Evolutionary conservation across 176 grass and related monocot genomes (phyloP).

Genomic region (Phoenix roebelenii): DNA sequence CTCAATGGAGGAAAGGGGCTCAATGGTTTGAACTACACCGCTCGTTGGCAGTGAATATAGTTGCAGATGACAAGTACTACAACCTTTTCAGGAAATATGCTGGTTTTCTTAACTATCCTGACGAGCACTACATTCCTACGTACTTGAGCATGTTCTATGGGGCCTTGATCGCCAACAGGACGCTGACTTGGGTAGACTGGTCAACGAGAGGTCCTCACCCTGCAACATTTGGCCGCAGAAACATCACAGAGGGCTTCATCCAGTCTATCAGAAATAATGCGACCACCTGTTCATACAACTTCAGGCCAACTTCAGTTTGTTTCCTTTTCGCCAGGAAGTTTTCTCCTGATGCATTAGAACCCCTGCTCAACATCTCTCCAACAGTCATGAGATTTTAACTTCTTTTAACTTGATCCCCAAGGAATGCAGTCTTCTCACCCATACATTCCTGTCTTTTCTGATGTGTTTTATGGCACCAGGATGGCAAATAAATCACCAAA

Average conservation of each 20-base stretch:
- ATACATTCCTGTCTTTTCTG: too few species aligned
- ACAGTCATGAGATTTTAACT: background rate
- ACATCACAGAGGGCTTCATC: background rate
- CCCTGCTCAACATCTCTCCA: background rate
- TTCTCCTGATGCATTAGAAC: background rate
- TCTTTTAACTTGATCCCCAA: background rate
- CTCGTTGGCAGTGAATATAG: background rate
- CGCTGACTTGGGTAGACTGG: slow-evolving; percentile 3
- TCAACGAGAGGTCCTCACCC: background rate
- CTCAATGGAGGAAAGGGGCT: slow-evolving; percentile 2
- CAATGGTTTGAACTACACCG: background rate
- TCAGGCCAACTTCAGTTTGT: background rate
- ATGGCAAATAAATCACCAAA: too few species aligned
- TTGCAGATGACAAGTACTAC: background rate
- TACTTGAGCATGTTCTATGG: background rate
- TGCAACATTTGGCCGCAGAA: background rate
- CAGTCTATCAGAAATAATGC: background rate
- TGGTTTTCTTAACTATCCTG: background rate
- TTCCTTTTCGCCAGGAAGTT: slow-evolving; percentile 7
- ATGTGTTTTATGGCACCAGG: too few species aligned
- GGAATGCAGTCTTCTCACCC: too few species aligned
- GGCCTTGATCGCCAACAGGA: background rate
- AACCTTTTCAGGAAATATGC: background rate
- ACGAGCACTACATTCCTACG: slow-evolving; percentile 1
- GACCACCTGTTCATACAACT: background rate